phyloP scores from a whole-genome alignment of 306 rosid genomes.

The Fragaria vesca region DNA sequence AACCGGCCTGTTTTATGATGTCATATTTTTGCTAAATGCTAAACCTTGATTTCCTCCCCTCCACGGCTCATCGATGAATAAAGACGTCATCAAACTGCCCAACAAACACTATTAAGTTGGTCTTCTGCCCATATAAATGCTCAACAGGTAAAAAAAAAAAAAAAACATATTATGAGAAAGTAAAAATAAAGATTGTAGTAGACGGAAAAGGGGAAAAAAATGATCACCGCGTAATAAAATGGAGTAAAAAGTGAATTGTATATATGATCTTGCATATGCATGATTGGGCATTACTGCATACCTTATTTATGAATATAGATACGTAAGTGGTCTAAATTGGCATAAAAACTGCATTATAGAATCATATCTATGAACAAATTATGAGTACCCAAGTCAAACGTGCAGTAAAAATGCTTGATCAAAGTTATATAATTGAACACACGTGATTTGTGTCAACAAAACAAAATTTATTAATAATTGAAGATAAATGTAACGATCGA shows the following conservation, averaged over 20 bases:
- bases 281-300: no score
- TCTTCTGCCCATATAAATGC: not conserved
- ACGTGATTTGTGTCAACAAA: not conserved
- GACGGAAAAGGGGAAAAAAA: not conserved
- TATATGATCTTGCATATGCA: not conserved
- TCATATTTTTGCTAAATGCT: not conserved
- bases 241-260: not conserved
- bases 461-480: not conserved
- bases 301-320: not conserved
- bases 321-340: not conserved
- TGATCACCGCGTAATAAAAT: accelerated
- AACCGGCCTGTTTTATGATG: not conserved
- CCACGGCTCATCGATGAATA: no score
- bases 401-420: not conserved
- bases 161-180: not conserved
- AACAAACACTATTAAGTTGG: not conserved
- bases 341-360: not conserved
- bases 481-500: not conserved
- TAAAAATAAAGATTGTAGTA: not conserved
- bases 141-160: not conserved
- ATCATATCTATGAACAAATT: no score
- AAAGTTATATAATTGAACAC: not conserved
- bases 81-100: not conserved
- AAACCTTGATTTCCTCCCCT: not conserved
- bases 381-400: not conserved